Evolutionary conservation across 768 basidiomycete species (phyloP).

Genomic region (Tylopilus felleus): DNA sequence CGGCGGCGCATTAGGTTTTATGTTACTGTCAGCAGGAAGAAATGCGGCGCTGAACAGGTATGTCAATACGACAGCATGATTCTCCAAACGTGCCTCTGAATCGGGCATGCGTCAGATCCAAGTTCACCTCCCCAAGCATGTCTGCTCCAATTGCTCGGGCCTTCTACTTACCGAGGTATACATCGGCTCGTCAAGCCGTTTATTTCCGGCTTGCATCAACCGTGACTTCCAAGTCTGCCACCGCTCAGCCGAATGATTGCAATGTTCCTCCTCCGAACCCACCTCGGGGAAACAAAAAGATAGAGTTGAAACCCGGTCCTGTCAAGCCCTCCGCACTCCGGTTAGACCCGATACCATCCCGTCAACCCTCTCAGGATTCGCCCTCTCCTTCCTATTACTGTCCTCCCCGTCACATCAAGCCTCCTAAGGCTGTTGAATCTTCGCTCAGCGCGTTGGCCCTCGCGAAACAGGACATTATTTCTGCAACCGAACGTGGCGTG

Average conservation of each 20-base stretch:
- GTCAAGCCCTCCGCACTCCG: conserved; percentile 41
- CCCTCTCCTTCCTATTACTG: conserved; percentile 26
- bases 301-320: conserved; percentile 65
- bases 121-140: conserved; percentile 8
- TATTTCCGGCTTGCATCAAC: conserved; percentile 27
- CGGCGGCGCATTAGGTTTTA: conserved; percentile 26
- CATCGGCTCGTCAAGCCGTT: conserved; percentile 1
- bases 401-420: conserved; percentile 23
- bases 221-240: conserved; percentile 25
- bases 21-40: conserved; percentile 38
- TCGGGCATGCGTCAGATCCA: conserved; percentile 18
- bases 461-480: conserved; percentile 57
- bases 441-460: conserved; percentile 41
- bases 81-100: conserved; percentile 1
- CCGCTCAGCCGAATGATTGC: conserved; percentile 18
- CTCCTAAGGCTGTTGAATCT: conserved; percentile 17
- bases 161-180: conserved; percentile 1
- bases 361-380: conserved; percentile 22
- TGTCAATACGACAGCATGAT: neutral
- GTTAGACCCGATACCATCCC: conserved; percentile 16
- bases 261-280: conserved; percentile 24
- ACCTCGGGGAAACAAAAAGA: conserved; percentile 41
- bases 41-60: conserved; percentile 40
- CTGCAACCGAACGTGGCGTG: conserved; percentile 67
- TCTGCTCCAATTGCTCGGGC: neutral